These are phyloP conservation scores for Neurospora sp. DNA, from an alignment of 495 filamentous ascomycete genomes.

Conservation along the genomic window DNA sequence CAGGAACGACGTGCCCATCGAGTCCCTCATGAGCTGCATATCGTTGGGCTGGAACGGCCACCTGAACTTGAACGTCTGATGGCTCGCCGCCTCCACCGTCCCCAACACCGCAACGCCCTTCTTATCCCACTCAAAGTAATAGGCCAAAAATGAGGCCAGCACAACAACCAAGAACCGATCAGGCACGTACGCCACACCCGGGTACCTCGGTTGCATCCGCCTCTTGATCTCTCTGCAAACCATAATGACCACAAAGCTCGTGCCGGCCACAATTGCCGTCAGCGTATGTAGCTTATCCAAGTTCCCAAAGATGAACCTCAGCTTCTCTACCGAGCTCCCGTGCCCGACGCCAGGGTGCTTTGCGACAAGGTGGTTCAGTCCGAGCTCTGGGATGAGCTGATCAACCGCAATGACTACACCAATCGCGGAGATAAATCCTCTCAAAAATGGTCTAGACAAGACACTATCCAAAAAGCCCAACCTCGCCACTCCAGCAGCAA, in stretches of 20 bases:
- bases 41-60: conserved; percentile 72
- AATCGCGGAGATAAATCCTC: conserved; percentile 94
- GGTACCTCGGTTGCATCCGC: conserved; percentile 68
- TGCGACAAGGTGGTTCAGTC: conserved; percentile 54
- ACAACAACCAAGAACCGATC: conserved; percentile 90
- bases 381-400: conserved; percentile 84
- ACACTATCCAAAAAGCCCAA: conserved; percentile 96
- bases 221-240: conserved; percentile 71
- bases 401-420: conserved; percentile 93
- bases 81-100: conserved; percentile 57
- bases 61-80: conserved; percentile 62
- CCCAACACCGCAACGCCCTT: conserved; percentile 78
- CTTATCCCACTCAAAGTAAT: conserved; percentile 68
- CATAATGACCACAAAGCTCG: conserved; percentile 85
- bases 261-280: conserved; percentile 62
- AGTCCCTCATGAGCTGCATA: conserved; percentile 73
- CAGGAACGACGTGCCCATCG: conserved; percentile 84
- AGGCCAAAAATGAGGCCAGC: conserved; percentile 70
- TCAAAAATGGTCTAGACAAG: conserved; percentile 78
- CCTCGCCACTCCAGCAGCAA: conserved; percentile 70
- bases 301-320: conserved; percentile 66
- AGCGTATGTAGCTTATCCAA: conserved; percentile 54
- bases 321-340: conserved; percentile 75
- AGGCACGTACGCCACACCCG: conserved; percentile 77
- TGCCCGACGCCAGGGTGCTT: conserved; percentile 52